These are phyloP conservation scores for Diaporthe eres DNA, from an alignment of 2,329 filamentous ascomycete species.

Conservation along the genomic window DNA sequence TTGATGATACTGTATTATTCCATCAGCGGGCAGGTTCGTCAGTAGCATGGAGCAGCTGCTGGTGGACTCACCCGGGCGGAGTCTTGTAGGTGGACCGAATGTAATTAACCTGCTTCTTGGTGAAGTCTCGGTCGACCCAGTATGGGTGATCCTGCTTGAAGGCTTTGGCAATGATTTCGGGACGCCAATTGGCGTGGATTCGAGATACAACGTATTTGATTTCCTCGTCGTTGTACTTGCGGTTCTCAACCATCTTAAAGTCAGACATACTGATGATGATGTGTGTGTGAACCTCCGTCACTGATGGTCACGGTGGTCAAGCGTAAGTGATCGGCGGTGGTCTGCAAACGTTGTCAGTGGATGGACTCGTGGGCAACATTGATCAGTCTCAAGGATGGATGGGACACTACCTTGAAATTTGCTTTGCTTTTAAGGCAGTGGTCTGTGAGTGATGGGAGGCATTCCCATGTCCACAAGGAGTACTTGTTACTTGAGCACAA, in stretches of 20 bases:
- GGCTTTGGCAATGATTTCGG: conserved; percentile 30
- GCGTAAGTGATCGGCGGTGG: neutral
- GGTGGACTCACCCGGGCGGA: conserved; percentile 28
- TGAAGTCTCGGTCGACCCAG: conserved; percentile 31
- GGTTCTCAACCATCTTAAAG: conserved; percentile 34
- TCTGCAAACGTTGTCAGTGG: neutral
- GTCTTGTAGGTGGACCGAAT: conserved; percentile 33
- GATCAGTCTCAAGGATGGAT: neutral
- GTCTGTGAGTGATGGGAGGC: neutral
- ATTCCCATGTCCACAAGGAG: neutral
- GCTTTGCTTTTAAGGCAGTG: neutral
- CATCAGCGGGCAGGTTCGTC: neutral
- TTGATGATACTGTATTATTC: neutral
- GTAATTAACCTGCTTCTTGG: conserved; percentile 38
- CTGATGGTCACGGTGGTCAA: neutral
- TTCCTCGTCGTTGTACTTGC: conserved; percentile 39
- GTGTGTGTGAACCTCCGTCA: neutral
- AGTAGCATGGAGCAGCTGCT: too few relatives aligned
- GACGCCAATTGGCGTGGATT: conserved; percentile 18
- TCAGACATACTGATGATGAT: conserved; percentile 9
- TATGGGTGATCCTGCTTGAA: conserved; percentile 37
- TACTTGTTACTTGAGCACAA: neutral
- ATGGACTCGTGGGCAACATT: neutral
- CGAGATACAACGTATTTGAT: conserved; percentile 38
- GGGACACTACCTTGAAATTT: neutral